phyloP scores from a whole-genome alignment of 805 yeast genomes.

The Myxozyma monticola region DNA sequence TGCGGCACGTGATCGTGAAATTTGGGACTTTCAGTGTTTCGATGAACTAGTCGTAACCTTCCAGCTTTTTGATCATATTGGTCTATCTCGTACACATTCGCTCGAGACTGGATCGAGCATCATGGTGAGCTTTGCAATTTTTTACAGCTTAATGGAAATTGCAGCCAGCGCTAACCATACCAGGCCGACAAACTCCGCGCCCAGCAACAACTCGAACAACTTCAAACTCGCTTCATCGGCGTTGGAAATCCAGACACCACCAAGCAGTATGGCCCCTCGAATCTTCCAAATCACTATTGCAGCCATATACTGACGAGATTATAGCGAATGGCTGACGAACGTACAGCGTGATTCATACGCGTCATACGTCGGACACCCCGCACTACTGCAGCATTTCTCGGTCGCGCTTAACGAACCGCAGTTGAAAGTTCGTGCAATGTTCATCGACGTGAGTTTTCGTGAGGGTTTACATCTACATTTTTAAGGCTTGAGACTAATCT shows the following conservation, averaged over 20 bases:
- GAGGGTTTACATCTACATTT: no score
- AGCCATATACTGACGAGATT: not conserved
- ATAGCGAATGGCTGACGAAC: conserved; percentile 65
- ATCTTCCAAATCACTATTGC: not conserved
- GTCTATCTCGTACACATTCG: no score
- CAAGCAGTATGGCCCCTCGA: conserved; percentile 42
- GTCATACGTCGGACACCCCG: conserved; percentile 59
- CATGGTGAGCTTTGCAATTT: no score
- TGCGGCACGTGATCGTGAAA: no score
- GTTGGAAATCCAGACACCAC: conserved; percentile 74
- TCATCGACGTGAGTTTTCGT: conserved; percentile 35
- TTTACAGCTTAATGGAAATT: no score
- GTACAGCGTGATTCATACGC: conserved; percentile 67
- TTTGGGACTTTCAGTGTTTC: no score
- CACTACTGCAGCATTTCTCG: conserved; percentile 54
- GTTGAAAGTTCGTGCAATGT: conserved; percentile 28
- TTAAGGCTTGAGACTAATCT: not conserved
- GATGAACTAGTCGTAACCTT: no score
- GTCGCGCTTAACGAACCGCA: conserved; percentile 52
- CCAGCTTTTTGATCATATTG: no score
- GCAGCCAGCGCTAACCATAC: no score
- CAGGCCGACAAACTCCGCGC: conserved; percentile 34
- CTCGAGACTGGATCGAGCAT: no score
- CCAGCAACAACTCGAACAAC: conserved; percentile 33
- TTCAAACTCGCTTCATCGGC: conserved; percentile 51